Evolutionary conservation across 192 early-diverging fungal species (phyloP).

Genomic region (Coemansia sp.): DNA sequence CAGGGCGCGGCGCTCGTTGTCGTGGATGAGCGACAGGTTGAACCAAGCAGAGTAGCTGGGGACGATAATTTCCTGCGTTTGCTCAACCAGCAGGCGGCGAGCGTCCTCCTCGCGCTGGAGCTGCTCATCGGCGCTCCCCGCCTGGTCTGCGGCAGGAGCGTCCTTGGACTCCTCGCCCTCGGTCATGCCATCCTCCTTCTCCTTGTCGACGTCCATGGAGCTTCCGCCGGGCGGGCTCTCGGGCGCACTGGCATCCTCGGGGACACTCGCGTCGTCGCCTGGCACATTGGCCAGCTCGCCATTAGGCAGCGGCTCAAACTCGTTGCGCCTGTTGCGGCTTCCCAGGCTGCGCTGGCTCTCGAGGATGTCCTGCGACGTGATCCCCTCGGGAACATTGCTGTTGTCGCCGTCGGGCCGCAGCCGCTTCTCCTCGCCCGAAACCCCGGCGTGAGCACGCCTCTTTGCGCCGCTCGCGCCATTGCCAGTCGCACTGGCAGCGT

Average conservation of each 20-base stretch:
- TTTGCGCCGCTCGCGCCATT: conserved; percentile 33
- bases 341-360: conserved; percentile 17
- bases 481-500: not conserved
- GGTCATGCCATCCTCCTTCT: not conserved
- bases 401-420: conserved; percentile 30
- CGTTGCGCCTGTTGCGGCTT: conserved; percentile 20
- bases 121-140: conserved; percentile 21
- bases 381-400: conserved; percentile 17
- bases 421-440: conserved; percentile 40
- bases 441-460: conserved; percentile 40
- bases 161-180: conserved; percentile 18
- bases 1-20: conserved; percentile 85
- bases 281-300: conserved; percentile 42
- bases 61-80: conserved; percentile 72
- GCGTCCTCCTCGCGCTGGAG: conserved; percentile 67
- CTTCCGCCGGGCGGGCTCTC: not conserved
- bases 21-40: conserved; percentile 74
- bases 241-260: conserved; percentile 5
- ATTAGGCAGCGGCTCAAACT: conserved; percentile 40
- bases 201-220: conserved; percentile 30
- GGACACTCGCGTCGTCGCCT: conserved; percentile 6
- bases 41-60: conserved; percentile 98
- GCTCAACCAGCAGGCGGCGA: conserved; percentile 65
- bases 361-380: conserved; percentile 19
- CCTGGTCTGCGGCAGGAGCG: conserved; percentile 29